Conservation (phyloP, 768 basidiomycete species). For the Suillus plorans region DNA sequence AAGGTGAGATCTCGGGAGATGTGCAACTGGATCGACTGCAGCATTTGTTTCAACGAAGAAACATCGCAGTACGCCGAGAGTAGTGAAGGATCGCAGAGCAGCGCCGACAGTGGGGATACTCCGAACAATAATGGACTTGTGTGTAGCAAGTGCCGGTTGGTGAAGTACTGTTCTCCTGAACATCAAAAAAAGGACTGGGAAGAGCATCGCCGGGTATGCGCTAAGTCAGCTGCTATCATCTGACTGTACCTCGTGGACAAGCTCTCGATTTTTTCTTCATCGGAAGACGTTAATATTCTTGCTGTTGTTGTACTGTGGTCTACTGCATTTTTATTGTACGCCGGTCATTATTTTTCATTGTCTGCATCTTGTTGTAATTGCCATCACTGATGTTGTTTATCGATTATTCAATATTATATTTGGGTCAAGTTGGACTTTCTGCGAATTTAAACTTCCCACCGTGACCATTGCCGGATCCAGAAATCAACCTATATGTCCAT, state of each 20-base stretch:
- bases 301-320: not conserved
- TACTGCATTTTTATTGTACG: not conserved
- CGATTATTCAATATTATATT: constrained; percentile 4
- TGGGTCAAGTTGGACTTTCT: not conserved
- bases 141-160: constrained; percentile 77
- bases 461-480: not conserved
- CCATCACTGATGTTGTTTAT: not conserved
- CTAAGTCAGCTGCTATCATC: constrained; percentile 28
- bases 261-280: not conserved
- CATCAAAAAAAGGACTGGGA: constrained; percentile 80
- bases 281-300: constrained; percentile 4
- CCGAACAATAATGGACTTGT: constrained; percentile 48
- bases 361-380: not conserved
- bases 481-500: constrained; percentile 42
- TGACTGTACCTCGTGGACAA: not conserved
- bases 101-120: constrained; percentile 34
- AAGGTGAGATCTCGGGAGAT: constrained; percentile 58
- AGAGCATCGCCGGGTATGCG: constrained; percentile 72
- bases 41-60: constrained; percentile 56
- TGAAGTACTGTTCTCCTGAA: constrained; percentile 74
- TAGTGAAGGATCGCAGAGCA: constrained; percentile 45
- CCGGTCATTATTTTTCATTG: not conserved
- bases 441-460: not conserved
- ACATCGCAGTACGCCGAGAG: constrained; percentile 30
- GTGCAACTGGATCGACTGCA: constrained; percentile 84